Evolutionary conservation across 192 early-diverging fungal genomes (phyloP), one percentile per base, ranked within the genome.

Genomic region (Backusella westeae): DNA sequence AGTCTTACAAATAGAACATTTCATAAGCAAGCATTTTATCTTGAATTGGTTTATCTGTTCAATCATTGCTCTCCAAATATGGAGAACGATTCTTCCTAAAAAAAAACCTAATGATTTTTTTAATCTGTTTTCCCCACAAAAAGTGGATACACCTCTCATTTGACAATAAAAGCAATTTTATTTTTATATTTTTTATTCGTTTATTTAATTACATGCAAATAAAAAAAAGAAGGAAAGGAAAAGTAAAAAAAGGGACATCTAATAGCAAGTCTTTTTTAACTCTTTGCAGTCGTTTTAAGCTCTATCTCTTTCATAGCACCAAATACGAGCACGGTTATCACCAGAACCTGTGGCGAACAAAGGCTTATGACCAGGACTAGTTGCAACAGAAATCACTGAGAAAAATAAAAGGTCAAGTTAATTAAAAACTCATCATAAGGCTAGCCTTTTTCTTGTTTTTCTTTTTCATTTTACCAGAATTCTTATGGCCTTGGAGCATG

Each of bases 301-400:
- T 29, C n/a, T 4, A 46, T 67, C 46, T 15, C 77, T 68, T 53
- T 91, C 89, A 76, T 94, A 94, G 10, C 93, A 89, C 98, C 98
- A 99, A 67, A 99, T 91, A 70, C 96, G 87, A 12, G 95, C 96
- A 73, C 91, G 88, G 73, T 87, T 92, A 88, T 99, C 98, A 59
- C 98, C 98, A 38, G 94, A 95, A 15, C 96, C 98, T 10, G 97
- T 99, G 8, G 98, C 98, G 88, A 99, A 97, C 56, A 95, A 81
- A 19, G 83, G 80, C 32, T 91, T 91, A 34, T 94, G 91, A 1
- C 83, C 86, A 2, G 93, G 92, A 73, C 91, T 93, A 76, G 96
- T 80, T 6, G 95, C 94, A 34, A 99, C 93, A 32, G 92, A 93
- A 72, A 99, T 98, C 26, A 99, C 98, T 94, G 53, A 44, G 69